Conservation (phyloP, 192 early-diverging fungal genomes). For the Podila clonocystis region DNA sequence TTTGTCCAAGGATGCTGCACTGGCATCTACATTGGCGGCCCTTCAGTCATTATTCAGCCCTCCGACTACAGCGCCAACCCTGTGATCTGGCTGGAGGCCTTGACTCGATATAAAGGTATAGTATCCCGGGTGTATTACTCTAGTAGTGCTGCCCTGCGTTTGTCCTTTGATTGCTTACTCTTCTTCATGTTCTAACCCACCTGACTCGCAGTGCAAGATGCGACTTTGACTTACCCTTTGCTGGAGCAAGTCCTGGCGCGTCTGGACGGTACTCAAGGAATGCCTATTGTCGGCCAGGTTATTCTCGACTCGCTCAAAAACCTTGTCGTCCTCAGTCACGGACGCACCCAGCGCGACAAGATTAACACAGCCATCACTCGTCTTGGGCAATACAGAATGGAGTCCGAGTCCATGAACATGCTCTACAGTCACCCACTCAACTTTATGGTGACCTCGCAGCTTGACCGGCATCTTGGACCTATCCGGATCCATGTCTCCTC, state of each 20-base stretch:
- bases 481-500: slow-evolving; percentile 73
- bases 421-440: slow-evolving; percentile 81
- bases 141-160: neutral
- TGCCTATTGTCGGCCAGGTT: neutral
- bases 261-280: slow-evolving; percentile 19
- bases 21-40: slow-evolving; percentile 48
- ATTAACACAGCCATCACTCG: slow-evolving; percentile 14
- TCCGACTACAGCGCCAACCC: slow-evolving; percentile 44
- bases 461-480: slow-evolving; percentile 75
- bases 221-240: slow-evolving; percentile 31
- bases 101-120: slow-evolving; percentile 51
- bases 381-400: slow-evolving; percentile 50
- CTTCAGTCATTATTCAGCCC: slow-evolving; percentile 41
- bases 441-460: slow-evolving; percentile 81
- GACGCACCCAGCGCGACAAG: slow-evolving; percentile 31
- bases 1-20: slow-evolving; percentile 37
- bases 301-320: slow-evolving; percentile 27
- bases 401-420: slow-evolving; percentile 69
- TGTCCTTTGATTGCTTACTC: neutral
- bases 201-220: slow-evolving; percentile 23
- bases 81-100: slow-evolving; percentile 46
- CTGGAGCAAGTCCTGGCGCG: slow-evolving; percentile 28
- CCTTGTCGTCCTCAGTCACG: slow-evolving; percentile 27
- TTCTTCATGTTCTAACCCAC: neutral
- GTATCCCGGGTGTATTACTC: neutral